These are phyloP conservation scores for Neurospora africana DNA, from an alignment of 495 filamentous ascomycete species.

Conservation along the genomic window DNA sequence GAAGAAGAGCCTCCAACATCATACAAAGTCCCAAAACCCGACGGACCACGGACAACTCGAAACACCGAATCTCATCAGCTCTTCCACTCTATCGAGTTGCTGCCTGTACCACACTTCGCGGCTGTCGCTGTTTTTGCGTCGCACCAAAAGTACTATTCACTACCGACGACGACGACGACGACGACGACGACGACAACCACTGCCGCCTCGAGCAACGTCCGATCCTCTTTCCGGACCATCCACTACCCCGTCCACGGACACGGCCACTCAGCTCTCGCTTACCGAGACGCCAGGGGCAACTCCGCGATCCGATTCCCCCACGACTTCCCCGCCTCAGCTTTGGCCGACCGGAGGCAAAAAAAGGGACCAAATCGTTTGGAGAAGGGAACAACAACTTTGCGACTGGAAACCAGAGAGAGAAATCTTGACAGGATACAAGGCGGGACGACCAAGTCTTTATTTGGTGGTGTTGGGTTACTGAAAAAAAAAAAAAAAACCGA, in stretches of 20 bases:
- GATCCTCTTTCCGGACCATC: neutral
- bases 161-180: neutral
- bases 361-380: neutral
- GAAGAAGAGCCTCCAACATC: neutral
- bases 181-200: neutral
- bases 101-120: neutral
- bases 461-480: neutral
- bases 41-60: neutral
- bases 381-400: neutral
- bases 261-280: neutral
- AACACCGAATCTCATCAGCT: neutral
- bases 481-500: neutral
- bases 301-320: neutral
- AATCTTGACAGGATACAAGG: neutral
- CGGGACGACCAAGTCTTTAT: neutral
- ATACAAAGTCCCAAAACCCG: neutral
- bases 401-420: neutral
- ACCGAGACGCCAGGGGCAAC: neutral
- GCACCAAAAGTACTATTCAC: neutral
- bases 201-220: neutral
- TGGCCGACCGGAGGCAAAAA: neutral
- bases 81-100: neutral
- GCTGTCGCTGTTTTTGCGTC: neutral
- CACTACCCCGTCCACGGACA: neutral
- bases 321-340: neutral